These are phyloP conservation scores for Xylaria scruposa DNA, from an alignment of 495 filamentous ascomycete genomes.

Conservation along the genomic window DNA sequence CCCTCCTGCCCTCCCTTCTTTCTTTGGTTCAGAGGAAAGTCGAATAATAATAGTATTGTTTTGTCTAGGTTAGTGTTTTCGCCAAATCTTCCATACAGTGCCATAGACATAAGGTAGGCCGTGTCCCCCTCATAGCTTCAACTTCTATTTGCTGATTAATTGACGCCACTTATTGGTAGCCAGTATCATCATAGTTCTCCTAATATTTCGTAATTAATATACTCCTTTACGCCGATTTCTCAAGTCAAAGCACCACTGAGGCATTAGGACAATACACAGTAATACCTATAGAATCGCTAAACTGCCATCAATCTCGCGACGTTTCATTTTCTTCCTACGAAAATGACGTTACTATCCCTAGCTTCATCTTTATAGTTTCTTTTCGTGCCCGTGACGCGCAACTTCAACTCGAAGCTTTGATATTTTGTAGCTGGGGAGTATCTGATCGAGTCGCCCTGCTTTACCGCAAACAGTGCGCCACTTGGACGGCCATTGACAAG, in stretches of 20 bases:
- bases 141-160: background rate
- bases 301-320: background rate
- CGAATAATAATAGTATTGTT: too few relatives aligned
- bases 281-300: too few relatives aligned
- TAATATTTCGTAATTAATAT: background rate
- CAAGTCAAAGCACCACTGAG: too few relatives aligned
- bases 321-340: slow-evolving; percentile 13
- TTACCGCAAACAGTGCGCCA: slow-evolving; percentile 17
- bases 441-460: background rate
- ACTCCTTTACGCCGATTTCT: background rate
- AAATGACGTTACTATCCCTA: slow-evolving; percentile 10
- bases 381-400: slow-evolving; percentile 26
- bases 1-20: too few relatives aligned
- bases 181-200: background rate
- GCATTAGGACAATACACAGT: background rate
- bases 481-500: slow-evolving; percentile 14
- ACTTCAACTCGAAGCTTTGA: background rate
- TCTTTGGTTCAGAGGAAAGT: too few relatives aligned
- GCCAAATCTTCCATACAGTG: too few relatives aligned
- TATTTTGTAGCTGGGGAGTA: background rate
- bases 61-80: too few relatives aligned
- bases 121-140: background rate
- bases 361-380: slow-evolving; percentile 23
- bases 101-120: background rate
- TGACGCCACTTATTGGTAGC: background rate